Conservation (phyloP, 495 filamentous ascomycete genomes). For the Amphirosellinia nigrospora region DNA sequence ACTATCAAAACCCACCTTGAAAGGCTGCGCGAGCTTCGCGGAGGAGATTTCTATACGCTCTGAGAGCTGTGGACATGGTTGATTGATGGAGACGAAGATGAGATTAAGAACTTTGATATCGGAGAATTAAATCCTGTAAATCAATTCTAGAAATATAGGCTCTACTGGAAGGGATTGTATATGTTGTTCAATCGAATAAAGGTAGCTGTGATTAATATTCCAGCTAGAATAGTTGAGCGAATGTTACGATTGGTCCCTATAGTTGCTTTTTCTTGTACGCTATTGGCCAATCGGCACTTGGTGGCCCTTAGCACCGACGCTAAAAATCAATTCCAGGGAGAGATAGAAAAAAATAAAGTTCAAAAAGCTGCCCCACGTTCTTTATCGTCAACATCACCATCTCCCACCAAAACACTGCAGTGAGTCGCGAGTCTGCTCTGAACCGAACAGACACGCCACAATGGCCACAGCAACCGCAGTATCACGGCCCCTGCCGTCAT, state of each 20-base stretch:
- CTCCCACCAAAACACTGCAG: neutral
- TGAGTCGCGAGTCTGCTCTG: neutral
- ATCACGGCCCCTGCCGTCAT: constrained; percentile 68
- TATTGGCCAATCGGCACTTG: constrained; percentile 14
- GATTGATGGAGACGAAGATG: no score
- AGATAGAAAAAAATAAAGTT: constrained; percentile 19
- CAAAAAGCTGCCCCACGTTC: constrained; percentile 29
- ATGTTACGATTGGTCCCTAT: no score
- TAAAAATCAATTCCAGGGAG: constrained; percentile 8
- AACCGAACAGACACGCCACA: constrained; percentile 24
- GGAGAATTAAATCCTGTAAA: neutral
- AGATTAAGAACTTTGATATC: no score
- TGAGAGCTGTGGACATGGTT: constrained; percentile 63
- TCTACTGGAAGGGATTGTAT: neutral
- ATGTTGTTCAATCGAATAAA: neutral
- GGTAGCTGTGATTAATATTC: no score
- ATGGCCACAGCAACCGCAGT: constrained; percentile 50
- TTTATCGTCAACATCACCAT: neutral
- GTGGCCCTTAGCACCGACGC: constrained; percentile 15
- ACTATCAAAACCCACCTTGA: constrained; percentile 60
- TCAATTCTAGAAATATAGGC: neutral
- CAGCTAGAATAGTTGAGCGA: no score
- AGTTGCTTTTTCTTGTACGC: neutral
- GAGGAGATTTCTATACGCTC: constrained; percentile 82
- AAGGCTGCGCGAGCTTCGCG: constrained; percentile 86